These are phyloP conservation scores for Wickerhamiella spandovensis DNA, from an alignment of 805 yeast genomes.

Conservation along the genomic window DNA sequence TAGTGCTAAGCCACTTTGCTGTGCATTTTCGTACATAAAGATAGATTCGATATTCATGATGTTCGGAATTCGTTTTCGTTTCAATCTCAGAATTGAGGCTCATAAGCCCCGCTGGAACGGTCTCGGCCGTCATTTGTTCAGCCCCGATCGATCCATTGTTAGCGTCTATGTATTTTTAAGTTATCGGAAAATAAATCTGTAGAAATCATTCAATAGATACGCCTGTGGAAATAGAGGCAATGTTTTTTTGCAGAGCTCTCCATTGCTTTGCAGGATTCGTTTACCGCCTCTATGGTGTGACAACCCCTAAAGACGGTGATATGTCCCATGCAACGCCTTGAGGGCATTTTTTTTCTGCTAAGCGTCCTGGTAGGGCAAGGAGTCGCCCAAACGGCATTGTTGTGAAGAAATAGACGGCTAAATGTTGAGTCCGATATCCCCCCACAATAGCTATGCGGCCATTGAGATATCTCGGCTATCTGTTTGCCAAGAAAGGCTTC, in stretches of 20 bases:
- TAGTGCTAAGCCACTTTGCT: too few species aligned
- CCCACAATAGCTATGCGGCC: neutral
- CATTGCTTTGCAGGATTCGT: neutral
- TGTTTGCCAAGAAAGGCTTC: neutral
- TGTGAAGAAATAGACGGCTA: too few species aligned
- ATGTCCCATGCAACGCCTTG: neutral
- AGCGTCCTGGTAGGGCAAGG: neutral
- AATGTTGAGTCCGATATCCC: too few species aligned
- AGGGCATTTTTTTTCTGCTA: neutral
- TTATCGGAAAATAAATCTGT: neutral
- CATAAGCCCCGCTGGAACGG: too few species aligned
- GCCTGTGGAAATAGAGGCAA: neutral
- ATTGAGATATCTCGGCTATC: neutral
- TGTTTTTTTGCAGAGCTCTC: neutral
- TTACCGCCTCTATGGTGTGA: neutral
- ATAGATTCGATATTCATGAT: too few species aligned
- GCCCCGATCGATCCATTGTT: too few species aligned
- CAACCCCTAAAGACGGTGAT: neutral
- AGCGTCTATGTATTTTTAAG: too few species aligned
- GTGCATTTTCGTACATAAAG: too few species aligned
- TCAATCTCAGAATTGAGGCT: too few species aligned
- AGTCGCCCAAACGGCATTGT: neutral
- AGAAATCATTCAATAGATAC: neutral
- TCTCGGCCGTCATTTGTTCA: too few species aligned
- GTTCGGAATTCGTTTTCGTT: too few species aligned